Conservation (phyloP, 768 basidiomycete genomes). For the Lentinula guzmanii region DNA sequence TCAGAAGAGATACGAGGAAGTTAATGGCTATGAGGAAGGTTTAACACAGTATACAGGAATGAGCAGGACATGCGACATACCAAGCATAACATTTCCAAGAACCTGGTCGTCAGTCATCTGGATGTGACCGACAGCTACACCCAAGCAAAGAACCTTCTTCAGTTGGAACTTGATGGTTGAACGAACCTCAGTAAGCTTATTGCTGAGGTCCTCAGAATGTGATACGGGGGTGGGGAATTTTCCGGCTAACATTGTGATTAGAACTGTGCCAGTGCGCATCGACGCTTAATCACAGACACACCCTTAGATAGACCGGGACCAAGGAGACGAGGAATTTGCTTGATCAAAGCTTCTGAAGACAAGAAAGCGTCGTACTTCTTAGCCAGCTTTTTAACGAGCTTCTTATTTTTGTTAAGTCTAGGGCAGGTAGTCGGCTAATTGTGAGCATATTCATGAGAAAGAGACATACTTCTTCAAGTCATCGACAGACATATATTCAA, state of each 20-base stretch:
- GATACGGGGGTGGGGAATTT: constrained; percentile 99
- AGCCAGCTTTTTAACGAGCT: constrained; percentile 99
- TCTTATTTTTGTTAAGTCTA: constrained; percentile 99
- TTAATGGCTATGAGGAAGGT: constrained; percentile 72
- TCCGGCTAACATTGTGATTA: constrained; percentile 52
- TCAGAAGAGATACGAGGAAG: constrained; percentile 98
- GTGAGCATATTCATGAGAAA: background rate
- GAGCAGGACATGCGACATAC: constrained; percentile 34
- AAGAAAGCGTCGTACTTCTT: constrained; percentile 99
- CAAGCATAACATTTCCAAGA: constrained; percentile 95
- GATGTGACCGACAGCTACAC: constrained; percentile 97
- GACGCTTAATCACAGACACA: constrained; percentile 24
- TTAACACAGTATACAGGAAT: background rate
- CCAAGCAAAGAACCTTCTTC: constrained; percentile 98
- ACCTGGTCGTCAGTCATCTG: constrained; percentile 98
- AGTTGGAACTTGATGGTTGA: constrained; percentile 99
- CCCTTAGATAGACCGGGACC: constrained; percentile 99
- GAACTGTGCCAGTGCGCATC: background rate
- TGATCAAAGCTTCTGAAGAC: constrained; percentile 95
- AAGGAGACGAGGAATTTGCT: constrained; percentile 99
- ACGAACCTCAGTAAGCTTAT: constrained; percentile 92
- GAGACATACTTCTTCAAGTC: constrained; percentile 90
- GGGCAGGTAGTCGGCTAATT: background rate
- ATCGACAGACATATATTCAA: constrained; percentile 99
- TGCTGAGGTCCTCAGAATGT: constrained; percentile 81